phyloP scores from a whole-genome alignment of 2,329 filamentous ascomycete genomes.

The Gnomoniopsis sp. region DNA sequence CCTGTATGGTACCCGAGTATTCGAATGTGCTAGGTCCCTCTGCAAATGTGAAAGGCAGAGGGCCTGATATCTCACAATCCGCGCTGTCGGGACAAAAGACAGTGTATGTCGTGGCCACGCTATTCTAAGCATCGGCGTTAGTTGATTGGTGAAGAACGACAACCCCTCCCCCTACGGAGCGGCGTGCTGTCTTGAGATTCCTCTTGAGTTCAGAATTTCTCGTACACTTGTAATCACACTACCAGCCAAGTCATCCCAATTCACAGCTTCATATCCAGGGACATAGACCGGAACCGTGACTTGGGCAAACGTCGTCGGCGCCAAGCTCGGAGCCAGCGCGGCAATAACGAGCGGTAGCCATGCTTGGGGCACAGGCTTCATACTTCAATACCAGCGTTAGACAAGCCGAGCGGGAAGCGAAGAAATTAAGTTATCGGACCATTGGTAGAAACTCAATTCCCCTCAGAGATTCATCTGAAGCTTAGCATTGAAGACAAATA shows the following conservation, averaged over 20 bases:
- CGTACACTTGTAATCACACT: conserved; percentile 43
- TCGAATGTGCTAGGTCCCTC: conserved; percentile 41
- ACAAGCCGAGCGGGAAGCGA: not conserved
- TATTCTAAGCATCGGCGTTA: conserved; percentile 28
- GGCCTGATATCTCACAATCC: conserved; percentile 41
- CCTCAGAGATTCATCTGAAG: not conserved
- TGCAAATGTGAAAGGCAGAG: conserved; percentile 44
- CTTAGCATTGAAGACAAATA: not conserved
- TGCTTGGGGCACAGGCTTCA: conserved; percentile 8
- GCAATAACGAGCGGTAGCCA: conserved; percentile 8
- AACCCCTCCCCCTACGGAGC: conserved; percentile 16
- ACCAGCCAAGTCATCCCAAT: conserved; percentile 43
- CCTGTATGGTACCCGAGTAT: conserved; percentile 10
- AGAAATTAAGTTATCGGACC: not conserved
- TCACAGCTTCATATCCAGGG: conserved; percentile 38
- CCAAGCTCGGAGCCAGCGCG: conserved; percentile 10
- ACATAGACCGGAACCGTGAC: conserved; percentile 42
- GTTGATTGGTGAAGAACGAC: not conserved
- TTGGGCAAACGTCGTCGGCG: conserved; percentile 19
- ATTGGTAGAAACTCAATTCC: not conserved
- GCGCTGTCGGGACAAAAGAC: conserved; percentile 44
- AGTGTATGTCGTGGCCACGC: conserved; percentile 41
- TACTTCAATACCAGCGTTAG: not conserved
- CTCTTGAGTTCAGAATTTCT: too few relatives aligned
- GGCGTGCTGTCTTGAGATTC: too few relatives aligned